Evolutionary conservation across 1,284 basidiomycete species (phyloP).

Genomic region (Meripilus lineatus): DNA sequence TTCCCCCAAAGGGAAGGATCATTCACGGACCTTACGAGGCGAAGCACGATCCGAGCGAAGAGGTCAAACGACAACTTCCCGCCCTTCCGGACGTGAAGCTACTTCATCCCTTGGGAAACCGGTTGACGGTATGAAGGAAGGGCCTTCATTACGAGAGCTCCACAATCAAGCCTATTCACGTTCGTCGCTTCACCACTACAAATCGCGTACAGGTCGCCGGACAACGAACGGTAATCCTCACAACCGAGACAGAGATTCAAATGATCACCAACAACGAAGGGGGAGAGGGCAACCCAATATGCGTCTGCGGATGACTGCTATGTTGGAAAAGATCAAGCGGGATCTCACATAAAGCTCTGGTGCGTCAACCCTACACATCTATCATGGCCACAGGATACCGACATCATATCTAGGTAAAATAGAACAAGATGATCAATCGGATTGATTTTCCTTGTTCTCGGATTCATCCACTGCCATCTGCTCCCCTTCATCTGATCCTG

Average conservation of each 20-base stretch:
- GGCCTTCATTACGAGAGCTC: slow-evolving; percentile 48
- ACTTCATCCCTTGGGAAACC: too few species aligned
- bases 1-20: too few species aligned
- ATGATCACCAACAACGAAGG: slow-evolving; percentile 8
- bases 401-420: too few species aligned
- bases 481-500: slow-evolving; percentile 15
- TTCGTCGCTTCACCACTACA: slow-evolving; percentile 51
- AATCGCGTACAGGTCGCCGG: slow-evolving; percentile 39
- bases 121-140: slow-evolving; percentile 9
- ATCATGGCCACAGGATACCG: slow-evolving; percentile 3
- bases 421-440: slow-evolving; percentile 41
- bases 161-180: slow-evolving; percentile 57
- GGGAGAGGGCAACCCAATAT: slow-evolving; percentile 63
- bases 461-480: slow-evolving; percentile 45
- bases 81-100: not conserved
- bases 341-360: slow-evolving; percentile 33
- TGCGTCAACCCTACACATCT: not conserved
- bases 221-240: too few species aligned
- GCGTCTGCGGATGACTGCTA: slow-evolving; percentile 73
- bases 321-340: slow-evolving; percentile 72
- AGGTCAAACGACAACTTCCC: not conserved
- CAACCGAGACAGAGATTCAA: slow-evolving; percentile 1
- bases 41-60: slow-evolving; percentile 1
- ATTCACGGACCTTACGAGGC: slow-evolving; percentile 9
- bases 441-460: slow-evolving; percentile 58